Conservation (phyloP, 2,329 filamentous ascomycete genomes). For the Colletotrichum shisoi region DNA sequence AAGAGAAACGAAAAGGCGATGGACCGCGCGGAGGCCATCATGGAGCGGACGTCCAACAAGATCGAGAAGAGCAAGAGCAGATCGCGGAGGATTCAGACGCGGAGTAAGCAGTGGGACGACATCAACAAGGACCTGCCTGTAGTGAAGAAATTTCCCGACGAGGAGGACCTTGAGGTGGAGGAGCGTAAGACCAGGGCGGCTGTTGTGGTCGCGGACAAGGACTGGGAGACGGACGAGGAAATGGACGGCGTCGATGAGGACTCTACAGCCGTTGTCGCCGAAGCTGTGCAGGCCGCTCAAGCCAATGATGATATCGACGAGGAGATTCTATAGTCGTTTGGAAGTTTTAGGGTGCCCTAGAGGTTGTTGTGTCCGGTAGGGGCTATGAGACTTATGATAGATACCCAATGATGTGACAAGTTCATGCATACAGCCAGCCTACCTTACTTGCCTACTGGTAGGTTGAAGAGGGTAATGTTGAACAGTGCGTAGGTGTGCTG, state of each 20-base stretch:
- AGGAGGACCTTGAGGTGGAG: constrained; percentile 43
- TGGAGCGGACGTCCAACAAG: constrained; percentile 66
- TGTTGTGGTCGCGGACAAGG: constrained; percentile 41
- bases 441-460: too few species aligned
- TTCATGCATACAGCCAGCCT: not conserved
- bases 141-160: constrained; percentile 36
- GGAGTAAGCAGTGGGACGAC: constrained; percentile 66
- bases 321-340: constrained; percentile 35
- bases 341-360: constrained; percentile 11
- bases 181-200: constrained; percentile 37
- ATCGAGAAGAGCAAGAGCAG: constrained; percentile 63
- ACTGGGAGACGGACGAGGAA: constrained; percentile 49
- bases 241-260: constrained; percentile 45
- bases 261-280: constrained; percentile 1
- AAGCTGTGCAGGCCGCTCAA: not conserved
- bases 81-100: constrained; percentile 56
- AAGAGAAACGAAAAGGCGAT: constrained; percentile 64
- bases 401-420: constrained; percentile 34
- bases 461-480: too few species aligned
- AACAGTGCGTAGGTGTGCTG: too few species aligned
- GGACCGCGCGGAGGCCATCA: constrained; percentile 66
- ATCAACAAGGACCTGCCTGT: constrained; percentile 55
- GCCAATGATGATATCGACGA: constrained; percentile 37
- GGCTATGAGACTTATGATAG: constrained; percentile 39
- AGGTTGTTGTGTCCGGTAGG: constrained; percentile 25